These are phyloP conservation scores for Xylaria hypoxylon DNA, from an alignment of 2,329 filamentous ascomycete genomes.

Conservation along the genomic window DNA sequence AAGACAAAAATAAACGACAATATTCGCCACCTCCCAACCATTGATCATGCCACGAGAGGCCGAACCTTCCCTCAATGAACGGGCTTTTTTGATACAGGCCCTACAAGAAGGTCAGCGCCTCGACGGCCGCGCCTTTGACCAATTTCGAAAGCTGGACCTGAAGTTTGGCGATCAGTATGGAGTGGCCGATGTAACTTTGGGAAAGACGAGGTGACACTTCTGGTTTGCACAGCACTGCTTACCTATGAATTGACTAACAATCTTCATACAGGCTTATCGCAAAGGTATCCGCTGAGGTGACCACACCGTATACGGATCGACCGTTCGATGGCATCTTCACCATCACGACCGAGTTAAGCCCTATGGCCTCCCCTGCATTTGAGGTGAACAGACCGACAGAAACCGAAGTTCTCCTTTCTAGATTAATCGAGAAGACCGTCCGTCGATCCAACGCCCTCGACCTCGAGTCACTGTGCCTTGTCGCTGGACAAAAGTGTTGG, in stretches of 20 bases:
- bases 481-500: conserved; percentile 92
- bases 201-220: conserved; percentile 81
- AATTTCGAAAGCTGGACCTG: conserved; percentile 81
- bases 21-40: conserved; percentile 31
- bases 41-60: conserved; percentile 87
- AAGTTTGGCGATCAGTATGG: conserved; percentile 92
- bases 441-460: conserved; percentile 92
- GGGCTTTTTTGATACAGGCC: conserved; percentile 84
- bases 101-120: conserved; percentile 83
- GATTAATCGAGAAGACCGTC: conserved; percentile 92
- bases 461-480: conserved; percentile 93
- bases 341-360: conserved; percentile 89
- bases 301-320: conserved; percentile 84
- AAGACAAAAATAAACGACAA: conserved; percentile 37
- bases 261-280: conserved; percentile 74
- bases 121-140: conserved; percentile 84
- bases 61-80: conserved; percentile 90
- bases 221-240: neutral
- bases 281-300: conserved; percentile 88
- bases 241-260: conserved; percentile 36
- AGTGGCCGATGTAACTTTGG: conserved; percentile 85
- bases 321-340: conserved; percentile 96
- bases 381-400: conserved; percentile 87
- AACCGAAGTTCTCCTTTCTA: conserved; percentile 85
- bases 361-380: conserved; percentile 91